Evolutionary conservation across 164 flowering plant species (phyloP).

Genomic region (Sextonia rubra): DNA sequence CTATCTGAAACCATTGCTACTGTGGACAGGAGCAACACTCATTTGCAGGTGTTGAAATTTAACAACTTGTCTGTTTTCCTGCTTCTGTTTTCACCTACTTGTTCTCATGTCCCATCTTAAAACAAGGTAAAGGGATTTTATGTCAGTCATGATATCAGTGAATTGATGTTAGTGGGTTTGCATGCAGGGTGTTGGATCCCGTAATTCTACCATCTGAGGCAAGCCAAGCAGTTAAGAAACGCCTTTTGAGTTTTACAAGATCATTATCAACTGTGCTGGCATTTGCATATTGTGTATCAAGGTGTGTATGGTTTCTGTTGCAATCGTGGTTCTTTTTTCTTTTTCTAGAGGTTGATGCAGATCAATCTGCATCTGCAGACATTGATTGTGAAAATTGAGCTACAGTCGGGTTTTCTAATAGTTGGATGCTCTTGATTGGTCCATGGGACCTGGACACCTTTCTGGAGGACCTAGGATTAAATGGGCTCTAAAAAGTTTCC

Average conservation of each 20-base stretch:
- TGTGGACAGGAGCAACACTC: conserved; percentile 84
- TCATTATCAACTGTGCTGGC: conserved; percentile 90
- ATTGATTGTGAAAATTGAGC: too few species aligned
- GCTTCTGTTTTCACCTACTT: neutral
- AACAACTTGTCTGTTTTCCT: neutral
- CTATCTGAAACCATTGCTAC: conserved; percentile 73
- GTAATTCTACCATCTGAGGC: conserved; percentile 76
- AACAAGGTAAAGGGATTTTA: neutral
- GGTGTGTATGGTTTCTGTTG: conserved; percentile 33
- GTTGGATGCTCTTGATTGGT: too few species aligned
- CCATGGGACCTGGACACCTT: too few species aligned
- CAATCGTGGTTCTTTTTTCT: neutral
- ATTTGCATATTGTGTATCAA: conserved; percentile 81
- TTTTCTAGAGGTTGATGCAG: too few species aligned
- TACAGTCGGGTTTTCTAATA: too few species aligned
- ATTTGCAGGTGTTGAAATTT: conserved; percentile 61
- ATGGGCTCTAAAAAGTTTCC: too few species aligned
- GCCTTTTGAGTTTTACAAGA: conserved; percentile 71
- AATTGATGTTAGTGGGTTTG: conserved; percentile 8
- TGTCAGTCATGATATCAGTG: neutral
- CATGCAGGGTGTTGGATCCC: conserved; percentile 78
- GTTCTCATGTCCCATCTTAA: neutral
- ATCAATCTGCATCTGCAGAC: too few species aligned
- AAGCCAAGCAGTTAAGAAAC: conserved; percentile 72
- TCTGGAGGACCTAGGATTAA: too few species aligned